A percentile compares a stretch with the other conserved stretches of the same genome.
phyloP scores from a whole-genome alignment of 169 alveolate species.

The Plasmodium knowlesi region DNA sequence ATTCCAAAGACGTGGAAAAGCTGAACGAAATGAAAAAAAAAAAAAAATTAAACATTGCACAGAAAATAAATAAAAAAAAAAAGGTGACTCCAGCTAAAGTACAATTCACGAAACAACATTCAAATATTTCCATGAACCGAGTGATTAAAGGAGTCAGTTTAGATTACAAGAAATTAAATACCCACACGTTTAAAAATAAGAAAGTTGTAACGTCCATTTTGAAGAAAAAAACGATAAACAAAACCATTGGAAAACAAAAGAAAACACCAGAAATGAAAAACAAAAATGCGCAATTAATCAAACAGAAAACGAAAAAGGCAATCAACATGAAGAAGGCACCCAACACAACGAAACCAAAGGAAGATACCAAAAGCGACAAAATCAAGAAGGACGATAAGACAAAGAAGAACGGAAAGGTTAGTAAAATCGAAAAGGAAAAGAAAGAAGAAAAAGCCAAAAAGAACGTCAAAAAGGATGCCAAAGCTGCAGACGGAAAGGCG shows the following conservation, averaged over 20 bases:
- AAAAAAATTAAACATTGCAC: conserved; percentile 11
- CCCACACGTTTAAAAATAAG: conserved; percentile 35
- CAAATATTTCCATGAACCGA: conserved; percentile 61
- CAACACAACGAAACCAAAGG: conserved; percentile 10
- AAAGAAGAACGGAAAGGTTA: conserved; percentile 5
- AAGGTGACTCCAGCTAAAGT: conserved; percentile 32
- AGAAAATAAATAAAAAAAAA: conserved; percentile 19
- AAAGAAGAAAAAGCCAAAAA: conserved; percentile 5
- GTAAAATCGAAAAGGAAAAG: conserved; percentile 13
- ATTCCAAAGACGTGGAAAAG: conserved; percentile 65
- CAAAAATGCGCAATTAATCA: conserved; percentile 1
- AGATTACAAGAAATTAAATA: conserved; percentile 56
- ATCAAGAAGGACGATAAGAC: conserved; percentile 25
- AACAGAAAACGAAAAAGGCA: conserved; percentile 22
- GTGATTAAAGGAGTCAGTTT: conserved; percentile 57
- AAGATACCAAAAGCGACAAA: conserved; percentile 13
- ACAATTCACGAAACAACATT: conserved; percentile 39
- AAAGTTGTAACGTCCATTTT: conserved; percentile 39
- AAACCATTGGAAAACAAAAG: conserved; percentile 32
- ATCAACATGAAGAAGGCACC: background rate
- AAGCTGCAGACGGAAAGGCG: background rate
- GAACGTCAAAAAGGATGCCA: conserved; percentile 31
- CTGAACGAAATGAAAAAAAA: conserved; percentile 58
- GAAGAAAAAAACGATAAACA: conserved; percentile 47
- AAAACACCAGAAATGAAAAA: conserved; percentile 14